Percentiles rank a stretch among this genome's conserved stretches.
Evolutionary conservation across 2,329 filamentous ascomycete genomes (phyloP).

Genomic region (Coniosporium tulheliwenetii): DNA sequence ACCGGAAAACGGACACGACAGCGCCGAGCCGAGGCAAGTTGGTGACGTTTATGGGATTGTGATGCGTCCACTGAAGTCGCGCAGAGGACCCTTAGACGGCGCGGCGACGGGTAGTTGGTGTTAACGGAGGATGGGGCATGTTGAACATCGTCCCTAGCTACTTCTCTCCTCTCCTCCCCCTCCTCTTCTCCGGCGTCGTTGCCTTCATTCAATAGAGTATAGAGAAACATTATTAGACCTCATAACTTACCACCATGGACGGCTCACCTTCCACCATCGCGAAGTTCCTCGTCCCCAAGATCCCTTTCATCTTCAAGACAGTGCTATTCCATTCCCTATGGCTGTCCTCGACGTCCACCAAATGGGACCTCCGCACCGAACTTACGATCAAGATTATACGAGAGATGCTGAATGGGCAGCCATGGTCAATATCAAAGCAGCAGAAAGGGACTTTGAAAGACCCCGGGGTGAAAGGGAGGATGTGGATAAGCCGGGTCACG

Average conservation of each 20-base stretch:
- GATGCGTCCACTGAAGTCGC: too few species aligned
- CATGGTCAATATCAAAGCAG: conserved; percentile 38
- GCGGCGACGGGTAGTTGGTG: too few species aligned
- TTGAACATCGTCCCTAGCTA: too few species aligned
- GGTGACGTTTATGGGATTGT: too few species aligned
- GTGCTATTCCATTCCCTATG: conserved; percentile 48
- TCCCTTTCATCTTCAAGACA: conserved; percentile 48
- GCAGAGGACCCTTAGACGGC: too few species aligned
- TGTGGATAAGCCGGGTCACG: conserved; percentile 65
- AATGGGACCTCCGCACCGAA: conserved; percentile 65
- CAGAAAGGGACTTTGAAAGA: conserved; percentile 51
- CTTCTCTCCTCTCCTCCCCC: too few species aligned
- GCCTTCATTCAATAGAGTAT: too few species aligned
- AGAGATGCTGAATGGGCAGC: conserved; percentile 37
- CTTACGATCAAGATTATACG: conserved; percentile 59
- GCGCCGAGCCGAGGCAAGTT: too few species aligned
- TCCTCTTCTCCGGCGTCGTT: too few species aligned
- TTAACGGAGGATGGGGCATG: too few species aligned
- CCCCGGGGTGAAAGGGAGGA: conserved; percentile 55
- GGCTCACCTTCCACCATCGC: conserved; percentile 7
- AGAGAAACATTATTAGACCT: background rate
- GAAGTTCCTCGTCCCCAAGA: conserved; percentile 33
- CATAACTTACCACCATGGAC: conserved; percentile 7
- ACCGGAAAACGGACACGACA: too few species aligned
- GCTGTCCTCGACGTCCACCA: conserved; percentile 53